Evolutionary conservation across 352 stramenopile genomes (phyloP), one percentile per base, ranked within the genome.

Genomic region (Phytophthora hibernalis): DNA sequence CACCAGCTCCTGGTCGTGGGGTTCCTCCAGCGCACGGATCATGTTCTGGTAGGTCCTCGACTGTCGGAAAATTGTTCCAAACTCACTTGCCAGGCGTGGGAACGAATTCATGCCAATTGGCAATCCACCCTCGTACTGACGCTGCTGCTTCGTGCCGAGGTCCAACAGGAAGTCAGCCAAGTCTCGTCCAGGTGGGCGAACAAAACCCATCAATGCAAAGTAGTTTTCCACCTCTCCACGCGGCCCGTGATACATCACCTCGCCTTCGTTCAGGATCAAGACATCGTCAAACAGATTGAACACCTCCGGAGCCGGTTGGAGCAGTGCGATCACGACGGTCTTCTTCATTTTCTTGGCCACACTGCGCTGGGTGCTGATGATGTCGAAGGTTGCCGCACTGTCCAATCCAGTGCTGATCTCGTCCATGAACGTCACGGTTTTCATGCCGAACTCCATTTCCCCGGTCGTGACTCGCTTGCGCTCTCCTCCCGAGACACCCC

Each of bases 381-480:
- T 88, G 58, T 85, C 80, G 40, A 74, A 85, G 21, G 80, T 83
- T 6, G 77, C 68, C 2, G 80, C 80, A 33, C 69, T 82, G 57
- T 87, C 80, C 16, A 89, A 64, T 0, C 80, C 80, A 2, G 78
- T 87, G 30, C 72, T 83, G 78, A 87, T 82, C 58, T 87, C 73
- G 71, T 98, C 92, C 64, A 97, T 82, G 16, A 97, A 56, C 8
- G 87, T 61, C 26, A 93, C 74, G 2, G 59, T 57, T n/a, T 90
- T 86, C 62, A 86, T 72, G 1, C 86, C 93, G 10, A 97, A 79
- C 49, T 97, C 72, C 68, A 96, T 92, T 40, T 91, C 90, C 16
- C 82, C 87, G 37, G 91, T 90, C 56, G 93, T 97, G 18, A 96
- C 80, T 18, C 92, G 76, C 72, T 97, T 97, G 61, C 83, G 85